Base-by-base conservation (phyloP, 2,329 filamentous ascomycete genomes). In the Aphanocladium album region DNA sequence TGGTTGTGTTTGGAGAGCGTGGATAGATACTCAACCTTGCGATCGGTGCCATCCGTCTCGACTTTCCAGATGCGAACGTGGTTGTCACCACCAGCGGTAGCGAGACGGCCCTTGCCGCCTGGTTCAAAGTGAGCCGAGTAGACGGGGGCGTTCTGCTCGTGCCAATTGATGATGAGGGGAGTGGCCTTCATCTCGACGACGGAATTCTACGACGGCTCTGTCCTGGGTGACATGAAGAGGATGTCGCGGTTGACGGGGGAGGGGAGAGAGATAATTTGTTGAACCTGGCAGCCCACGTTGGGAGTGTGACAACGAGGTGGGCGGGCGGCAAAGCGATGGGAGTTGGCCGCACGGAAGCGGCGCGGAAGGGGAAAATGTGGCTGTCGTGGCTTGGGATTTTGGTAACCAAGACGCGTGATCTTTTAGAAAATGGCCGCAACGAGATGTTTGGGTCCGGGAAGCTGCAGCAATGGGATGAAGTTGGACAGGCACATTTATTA, bases 81-180 rank as follows among this genome's bases (percentile, higher is more conserved):
- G 74, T 96, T 96, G 77, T 99, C 95, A 73, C 95, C 95, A 70
- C 93, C 95, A 64, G 89, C 93, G 11, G 95, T 99, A 62, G 95
- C 95, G 64, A 99, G 80, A 70, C 95, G 87, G 58, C 92, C 92
- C 75, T 95, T 97, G 65, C 91, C 92, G 71, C 91, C 84, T 52
- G 91, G 91, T 73, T 99, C 93, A 73, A 98, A 99, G 75, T 98
- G 93, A 68, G 92, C 91, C 47, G 93, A 97, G 79, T 98, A 99
- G 73, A 99, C 93, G 62, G 95, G 95, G 69, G 91, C 87, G 78
- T 96, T 96, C 72, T 96, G 91, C 76, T 97, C 91, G 77, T 99
- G 96, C 95, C 95, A 99, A 81, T 96, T 91, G 78, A 99, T 93
- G 73, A 98, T 93, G 68, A 99, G 84, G 69, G 95, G 93, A 71